Conservation (phyloP, 108 stramenopile species). For the Stephanodiscus minutulus region DNA sequence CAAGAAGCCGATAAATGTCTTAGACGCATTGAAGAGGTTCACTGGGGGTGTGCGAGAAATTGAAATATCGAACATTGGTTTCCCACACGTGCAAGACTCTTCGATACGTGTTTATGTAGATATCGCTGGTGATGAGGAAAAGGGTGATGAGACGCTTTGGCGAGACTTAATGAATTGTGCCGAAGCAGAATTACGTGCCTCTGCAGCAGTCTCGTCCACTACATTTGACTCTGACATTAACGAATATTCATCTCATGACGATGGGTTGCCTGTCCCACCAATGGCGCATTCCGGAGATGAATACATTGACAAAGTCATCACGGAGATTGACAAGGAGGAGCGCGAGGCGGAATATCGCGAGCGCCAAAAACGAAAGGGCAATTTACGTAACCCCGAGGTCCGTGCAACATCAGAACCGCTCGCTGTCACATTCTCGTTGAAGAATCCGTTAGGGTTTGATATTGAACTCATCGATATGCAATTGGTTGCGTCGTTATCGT, state of each 20-base stretch:
- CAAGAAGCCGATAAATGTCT: constrained; percentile 23
- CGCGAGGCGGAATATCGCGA: constrained; percentile 52
- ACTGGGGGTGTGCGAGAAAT: constrained; percentile 55
- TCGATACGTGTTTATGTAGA: constrained; percentile 59
- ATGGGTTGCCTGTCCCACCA: constrained; percentile 41
- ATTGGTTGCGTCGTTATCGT: constrained; percentile 64
- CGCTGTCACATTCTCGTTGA: constrained; percentile 59
- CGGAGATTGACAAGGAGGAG: constrained; percentile 78
- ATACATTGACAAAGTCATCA: constrained; percentile 60
- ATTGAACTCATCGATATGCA: constrained; percentile 70
- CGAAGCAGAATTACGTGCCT: constrained; percentile 63
- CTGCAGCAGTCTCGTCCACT: constrained; percentile 22
- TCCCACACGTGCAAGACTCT: constrained; percentile 66
- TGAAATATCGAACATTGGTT: constrained; percentile 74
- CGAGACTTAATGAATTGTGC: constrained; percentile 64
- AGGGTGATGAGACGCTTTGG: constrained; percentile 58
- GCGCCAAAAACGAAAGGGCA: constrained; percentile 63
- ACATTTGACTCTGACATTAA: constrained; percentile 18
- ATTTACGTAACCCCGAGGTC: constrained; percentile 44
- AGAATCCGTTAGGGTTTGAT: constrained; percentile 69
- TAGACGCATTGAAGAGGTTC: constrained; percentile 19
- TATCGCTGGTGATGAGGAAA: constrained; percentile 26
- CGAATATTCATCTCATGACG: constrained; percentile 4
- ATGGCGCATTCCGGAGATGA: constrained; percentile 58
- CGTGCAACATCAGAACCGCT: constrained; percentile 79